Evolutionary conservation across 2,329 filamentous ascomycete species (phyloP), one percentile per base, ranked within the genome.

Genomic region (Penicillium sumatraense): DNA sequence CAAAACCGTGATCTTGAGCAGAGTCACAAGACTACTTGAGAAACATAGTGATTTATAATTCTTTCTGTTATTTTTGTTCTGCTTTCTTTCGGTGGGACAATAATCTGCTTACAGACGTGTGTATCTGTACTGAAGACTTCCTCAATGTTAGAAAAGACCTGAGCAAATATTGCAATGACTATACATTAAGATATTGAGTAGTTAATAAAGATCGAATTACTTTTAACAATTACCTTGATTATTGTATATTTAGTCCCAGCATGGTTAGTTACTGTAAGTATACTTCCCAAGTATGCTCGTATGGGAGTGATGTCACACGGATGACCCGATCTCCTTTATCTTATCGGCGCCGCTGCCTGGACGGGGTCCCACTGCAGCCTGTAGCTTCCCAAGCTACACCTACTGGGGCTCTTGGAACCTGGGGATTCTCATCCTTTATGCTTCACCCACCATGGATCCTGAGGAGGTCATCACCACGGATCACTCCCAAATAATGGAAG

Each of bases 271-370:
- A n/a, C n/a, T n/a, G n/a, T n/a, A n/a, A n/a, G n/a, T n/a, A n/a
- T n/a, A n/a, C 33, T 9, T 8, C 2, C 16, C 14, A 18, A 36
- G 27, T 29, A 29, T 29, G 27, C 6, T 7, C 6, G 27, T 29
- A 29, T 29, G 6, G 18, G 21, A 38, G 55, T 68, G 54, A 67
- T 62, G 64, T 67, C 65, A 65, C 64, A 62, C 46, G 40, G 45
- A 23, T 10, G 11, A 14, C 18, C 16, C 20, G 8, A 40, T 5
- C 36, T 40, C 16, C 20, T n/a, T 41, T 63, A 66, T 67, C 65
- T 67, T 67, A 67, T 68, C 62, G 51, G 41, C 49, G 56, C 33
- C 60, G 65, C 56, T 66, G 67, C 66, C 66, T 69, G 64, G 58
- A 61, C 50, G 8, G 49, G 52, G 58, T 16, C 36, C 5, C 36